Base-by-base conservation (phyloP, 805 yeast genomes). In the Candida pini region DNA sequence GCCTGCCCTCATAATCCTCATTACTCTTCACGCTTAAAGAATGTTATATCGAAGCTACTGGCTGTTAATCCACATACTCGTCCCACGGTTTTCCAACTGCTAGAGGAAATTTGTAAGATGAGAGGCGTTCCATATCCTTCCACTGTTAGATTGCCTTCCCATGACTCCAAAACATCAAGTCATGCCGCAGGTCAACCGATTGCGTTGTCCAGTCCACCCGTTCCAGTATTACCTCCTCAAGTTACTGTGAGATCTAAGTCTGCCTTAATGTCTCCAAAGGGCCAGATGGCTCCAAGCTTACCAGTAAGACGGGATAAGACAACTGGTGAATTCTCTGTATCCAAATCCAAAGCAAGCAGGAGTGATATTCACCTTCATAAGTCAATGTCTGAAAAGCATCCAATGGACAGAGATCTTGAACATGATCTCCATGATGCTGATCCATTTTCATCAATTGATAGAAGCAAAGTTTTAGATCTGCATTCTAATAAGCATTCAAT, bases 1-100 rank as follows among this genome's bases (percentile, higher is more conserved):
- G 66, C 71, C 13, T 73, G 68, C 36, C 81, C 79, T 6, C 62
- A 68, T 19, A 60, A 56, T 30, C 87, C 88, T 4, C 59, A 51
- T 4, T 84, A 78, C 51, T 73, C 82, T 19, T 65, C 76, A 20
- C 60, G 83, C 26, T 54, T 84, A 56, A 81, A 76, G 45, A 76
- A 79, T 50, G 56, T 83, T 17, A 80, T 84, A 25, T 64, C 71
- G 16, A 76, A 74, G 38, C 62, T 81, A 47, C 56, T 84, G 40
- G 66, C 76, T 34, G 81, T 69, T 25, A 78, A 81, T 50, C 92
- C 92, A 4, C 64, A 73, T 29, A 66, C 75, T 37, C 69, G 95
- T 49, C 95, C 95, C 7, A 81, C 78, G 40, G 79, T 79, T 3
- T 76, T 73, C 38, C 90, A 83, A 53, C 63, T 82, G 17, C 56